Conservation (phyloP, 495 filamentous ascomycete species). For the Astrocystis sublimbata region DNA sequence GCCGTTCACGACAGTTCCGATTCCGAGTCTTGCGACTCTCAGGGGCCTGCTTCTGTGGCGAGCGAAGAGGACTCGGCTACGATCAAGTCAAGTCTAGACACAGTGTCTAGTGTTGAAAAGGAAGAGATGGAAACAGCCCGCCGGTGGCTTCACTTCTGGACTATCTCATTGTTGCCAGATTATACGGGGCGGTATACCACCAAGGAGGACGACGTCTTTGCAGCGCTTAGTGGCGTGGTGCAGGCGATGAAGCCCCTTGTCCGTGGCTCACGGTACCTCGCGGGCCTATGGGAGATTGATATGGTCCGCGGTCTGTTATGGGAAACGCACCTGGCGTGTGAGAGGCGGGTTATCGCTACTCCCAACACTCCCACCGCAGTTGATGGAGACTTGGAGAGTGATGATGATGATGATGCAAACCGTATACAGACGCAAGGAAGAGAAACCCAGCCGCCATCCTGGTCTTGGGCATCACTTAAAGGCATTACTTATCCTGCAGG, state of each 20-base stretch:
- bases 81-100: not conserved
- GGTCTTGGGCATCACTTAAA: not conserved
- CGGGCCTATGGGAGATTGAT: not conserved
- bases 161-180: not conserved
- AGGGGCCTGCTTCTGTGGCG: too few species aligned
- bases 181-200: not conserved
- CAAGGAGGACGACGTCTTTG: not conserved
- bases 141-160: not conserved
- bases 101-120: slow-evolving; percentile 8
- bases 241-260: not conserved
- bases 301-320: slow-evolving; percentile 9
- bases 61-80: not conserved
- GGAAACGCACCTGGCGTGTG: not conserved
- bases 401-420: not conserved
- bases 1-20: too few species aligned
- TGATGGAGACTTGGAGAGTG: not conserved
- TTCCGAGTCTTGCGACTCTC: too few species aligned
- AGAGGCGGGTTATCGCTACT: too few species aligned
- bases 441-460: not conserved
- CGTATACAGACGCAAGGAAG: not conserved
- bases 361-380: not conserved
- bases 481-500: too few species aligned
- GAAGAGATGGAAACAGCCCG: slow-evolving; percentile 19
- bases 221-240: not conserved
- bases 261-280: slow-evolving; percentile 9